Evolutionary conservation across 192 early-diverging fungal species (phyloP), one percentile per base, ranked within the genome.

Genomic region (Coemansia brasiliensis): DNA sequence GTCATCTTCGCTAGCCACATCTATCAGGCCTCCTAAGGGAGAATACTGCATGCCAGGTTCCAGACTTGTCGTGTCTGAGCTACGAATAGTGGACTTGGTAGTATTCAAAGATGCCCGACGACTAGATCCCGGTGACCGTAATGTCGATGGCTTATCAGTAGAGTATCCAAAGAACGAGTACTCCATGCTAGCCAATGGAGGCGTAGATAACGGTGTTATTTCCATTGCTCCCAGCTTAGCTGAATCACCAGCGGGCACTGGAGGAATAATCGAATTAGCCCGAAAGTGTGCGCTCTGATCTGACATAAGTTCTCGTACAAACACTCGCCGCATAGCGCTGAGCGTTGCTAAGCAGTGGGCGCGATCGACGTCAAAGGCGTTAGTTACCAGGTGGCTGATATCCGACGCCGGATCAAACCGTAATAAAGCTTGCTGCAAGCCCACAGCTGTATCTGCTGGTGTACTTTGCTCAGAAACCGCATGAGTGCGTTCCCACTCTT

Each of bases 281-380:
- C 69, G 29, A 51, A 73, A 79, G 40, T 64, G 65, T 10, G 67
- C 57, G 17, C 40, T 39, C 16, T 60, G 67, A 17, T 60, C 39
- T 2, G 55, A 61, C 67, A 71, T 75, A 40, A 63, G 83, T 56
- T 83, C 82, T 39, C 80, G 79, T 46, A 82, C 79, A 58, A 84
- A 84, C 17, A 81, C 60, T 3, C 69, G 60, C 39, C 83, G 82
- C 59, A 86, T 77, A n/a, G 82, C 74, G 17, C 67, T 64, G 0
- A 90, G 65, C 9, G 82, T 83, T 7, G 69, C 63, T 29, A 87
- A 57, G 25, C 85, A 68, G 25, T 81, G 67, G 12, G 69, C 72
- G 20, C 88, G 84, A 22, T 82, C 72, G 4, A 86, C 84, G 57
- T 90, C 86, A 64, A 90, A 87, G 5, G 85, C 81, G 55, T 89